A percentile compares a stretch with the other conserved stretches of the same genome.
Evolutionary conservation across 352 stramenopile species (phyloP).

Genomic region (Pythium chondricola): DNA sequence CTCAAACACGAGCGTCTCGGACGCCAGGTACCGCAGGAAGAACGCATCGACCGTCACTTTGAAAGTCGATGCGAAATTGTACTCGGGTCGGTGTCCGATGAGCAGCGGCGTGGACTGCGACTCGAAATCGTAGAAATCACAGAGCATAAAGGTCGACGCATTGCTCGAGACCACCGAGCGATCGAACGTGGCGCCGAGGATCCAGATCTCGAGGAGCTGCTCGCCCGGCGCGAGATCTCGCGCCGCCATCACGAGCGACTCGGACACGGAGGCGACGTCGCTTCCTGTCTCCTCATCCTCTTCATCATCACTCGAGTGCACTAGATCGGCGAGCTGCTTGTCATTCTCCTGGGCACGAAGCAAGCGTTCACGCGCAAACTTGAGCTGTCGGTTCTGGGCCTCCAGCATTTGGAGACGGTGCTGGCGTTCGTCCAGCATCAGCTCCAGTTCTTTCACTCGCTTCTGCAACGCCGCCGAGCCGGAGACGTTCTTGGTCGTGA

Average conservation of each 20-base stretch:
- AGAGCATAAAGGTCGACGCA: slow-evolving; percentile 87
- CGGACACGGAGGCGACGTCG: slow-evolving; percentile 50
- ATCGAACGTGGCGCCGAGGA: slow-evolving; percentile 75
- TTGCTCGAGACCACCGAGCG: slow-evolving; percentile 51
- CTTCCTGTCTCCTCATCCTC: slow-evolving; percentile 15
- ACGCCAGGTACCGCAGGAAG: slow-evolving; percentile 88
- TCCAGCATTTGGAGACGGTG: slow-evolving; percentile 80
- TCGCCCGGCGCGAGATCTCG: slow-evolving; percentile 72
- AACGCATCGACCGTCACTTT: slow-evolving; percentile 91
- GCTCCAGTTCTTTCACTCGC: slow-evolving; percentile 82
- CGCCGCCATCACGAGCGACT: slow-evolving; percentile 60
- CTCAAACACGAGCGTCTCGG: slow-evolving; percentile 82
- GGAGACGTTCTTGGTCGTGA: slow-evolving; percentile 65
- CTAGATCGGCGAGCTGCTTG: slow-evolving; percentile 19
- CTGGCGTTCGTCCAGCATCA: slow-evolving; percentile 74
- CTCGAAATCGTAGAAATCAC: slow-evolving; percentile 95
- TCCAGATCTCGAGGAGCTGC: slow-evolving; percentile 89
- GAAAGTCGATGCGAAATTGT: slow-evolving; percentile 90
- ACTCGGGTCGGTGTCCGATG: slow-evolving; percentile 71
- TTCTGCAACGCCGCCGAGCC: slow-evolving; percentile 68
- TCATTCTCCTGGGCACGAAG: slow-evolving; percentile 14
- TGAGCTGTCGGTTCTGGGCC: slow-evolving; percentile 82
- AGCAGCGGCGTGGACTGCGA: slow-evolving; percentile 88
- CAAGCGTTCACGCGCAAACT: slow-evolving; percentile 65
- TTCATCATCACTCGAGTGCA: slow-evolving; percentile 33